Conservation (phyloP, 2,329 filamentous ascomycete species). For the Plectosphaerella sp. region DNA sequence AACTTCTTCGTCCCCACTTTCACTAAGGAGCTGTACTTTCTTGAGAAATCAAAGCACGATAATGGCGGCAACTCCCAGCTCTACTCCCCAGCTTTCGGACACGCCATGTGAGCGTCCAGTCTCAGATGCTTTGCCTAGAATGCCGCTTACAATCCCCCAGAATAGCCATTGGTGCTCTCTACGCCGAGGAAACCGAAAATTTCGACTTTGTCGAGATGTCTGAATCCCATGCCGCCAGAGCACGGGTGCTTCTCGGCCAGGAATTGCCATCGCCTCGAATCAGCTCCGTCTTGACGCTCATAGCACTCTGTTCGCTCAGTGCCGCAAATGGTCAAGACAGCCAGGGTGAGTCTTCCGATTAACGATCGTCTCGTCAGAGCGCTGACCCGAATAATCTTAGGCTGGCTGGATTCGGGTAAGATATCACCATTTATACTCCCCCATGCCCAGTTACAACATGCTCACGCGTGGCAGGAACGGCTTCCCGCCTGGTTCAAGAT, state of each 20-base stretch:
- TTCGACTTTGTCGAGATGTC: not conserved
- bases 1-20: not conserved
- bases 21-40: not conserved
- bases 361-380: not conserved
- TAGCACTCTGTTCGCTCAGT: not conserved
- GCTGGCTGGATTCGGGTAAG: not conserved
- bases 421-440: no score
- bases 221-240: not conserved
- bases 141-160: not conserved
- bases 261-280: not conserved
- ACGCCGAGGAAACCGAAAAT: not conserved
- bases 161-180: not conserved
- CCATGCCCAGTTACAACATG: not conserved
- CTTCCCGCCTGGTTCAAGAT: not conserved
- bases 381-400: not conserved
- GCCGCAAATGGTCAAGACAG: not conserved
- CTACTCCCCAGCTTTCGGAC: conserved; percentile 2
- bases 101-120: conserved; percentile 2
- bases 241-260: not conserved
- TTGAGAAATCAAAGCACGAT: not conserved
- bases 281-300: conserved; percentile 1
- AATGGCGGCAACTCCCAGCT: not conserved
- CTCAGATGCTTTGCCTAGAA: not conserved
- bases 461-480: not conserved
- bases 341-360: not conserved